These are phyloP conservation scores for Solanum neorickii DNA, from an alignment of 257 asterid genomes.

Conservation along the genomic window DNA sequence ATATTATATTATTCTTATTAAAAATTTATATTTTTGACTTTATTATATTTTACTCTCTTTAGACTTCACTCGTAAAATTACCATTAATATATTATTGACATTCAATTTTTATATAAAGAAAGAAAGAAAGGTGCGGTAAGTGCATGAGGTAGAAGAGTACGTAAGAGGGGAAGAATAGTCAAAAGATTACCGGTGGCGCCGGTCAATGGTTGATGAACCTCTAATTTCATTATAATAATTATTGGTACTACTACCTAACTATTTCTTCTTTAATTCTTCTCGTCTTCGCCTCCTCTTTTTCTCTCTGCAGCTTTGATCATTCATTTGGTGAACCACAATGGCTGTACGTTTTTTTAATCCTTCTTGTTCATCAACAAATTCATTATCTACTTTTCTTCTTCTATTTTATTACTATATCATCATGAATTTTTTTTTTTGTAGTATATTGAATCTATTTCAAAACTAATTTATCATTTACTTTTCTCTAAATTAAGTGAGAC, in stretches of 20 bases:
- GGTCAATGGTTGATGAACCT: conserved; percentile 19
- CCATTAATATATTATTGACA: too few relatives aligned
- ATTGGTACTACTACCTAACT: neutral
- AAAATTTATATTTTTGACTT: too few relatives aligned
- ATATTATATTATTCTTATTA: too few relatives aligned
- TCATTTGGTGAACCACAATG: conserved; percentile 10
- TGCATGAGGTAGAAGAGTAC: neutral
- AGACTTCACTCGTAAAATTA: too few relatives aligned
- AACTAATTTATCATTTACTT: neutral
- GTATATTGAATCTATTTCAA: neutral
- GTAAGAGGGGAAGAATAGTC: conserved; percentile 9
- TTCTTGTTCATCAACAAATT: neutral
- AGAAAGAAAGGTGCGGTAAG: neutral
- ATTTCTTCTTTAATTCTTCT: neutral
- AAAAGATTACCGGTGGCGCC: conserved; percentile 11
- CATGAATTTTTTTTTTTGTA: neutral
- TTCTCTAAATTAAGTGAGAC: neutral
- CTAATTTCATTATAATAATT: neutral
- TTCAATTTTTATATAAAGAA: too few relatives aligned
- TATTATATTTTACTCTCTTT: neutral
- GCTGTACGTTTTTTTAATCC: conserved; percentile 22
- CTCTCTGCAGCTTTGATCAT: neutral
- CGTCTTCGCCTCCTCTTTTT: neutral
- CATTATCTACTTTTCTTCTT: neutral
- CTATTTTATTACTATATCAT: neutral